phyloP scores from a whole-genome alignment of 495 filamentous ascomycete species.

The Chaetomium tenue region DNA sequence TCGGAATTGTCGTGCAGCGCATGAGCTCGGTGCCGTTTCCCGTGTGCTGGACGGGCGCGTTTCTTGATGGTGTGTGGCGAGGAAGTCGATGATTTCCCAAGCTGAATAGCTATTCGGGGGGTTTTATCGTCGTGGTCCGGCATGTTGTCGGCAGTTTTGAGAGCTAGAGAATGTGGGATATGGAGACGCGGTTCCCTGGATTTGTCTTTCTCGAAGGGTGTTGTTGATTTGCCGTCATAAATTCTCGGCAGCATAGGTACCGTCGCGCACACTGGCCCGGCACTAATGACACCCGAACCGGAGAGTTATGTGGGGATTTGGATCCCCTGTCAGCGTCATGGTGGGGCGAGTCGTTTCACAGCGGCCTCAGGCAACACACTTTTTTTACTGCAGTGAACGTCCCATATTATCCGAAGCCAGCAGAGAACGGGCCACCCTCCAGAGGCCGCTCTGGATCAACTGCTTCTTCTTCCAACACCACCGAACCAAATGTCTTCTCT shows the following conservation, averaged over 20 bases:
- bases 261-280: neutral
- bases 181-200: no score
- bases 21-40: constrained; percentile 42
- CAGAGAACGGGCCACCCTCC: constrained; percentile 3
- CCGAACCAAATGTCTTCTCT: neutral
- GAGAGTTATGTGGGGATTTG: neutral
- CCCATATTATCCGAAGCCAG: constrained; percentile 1
- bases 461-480: constrained; percentile 5
- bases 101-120: constrained; percentile 41
- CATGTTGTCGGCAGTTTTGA: constrained; percentile 17
- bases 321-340: neutral
- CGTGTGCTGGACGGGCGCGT: constrained; percentile 36
- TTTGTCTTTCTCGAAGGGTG: neutral
- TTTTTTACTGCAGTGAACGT: no score
- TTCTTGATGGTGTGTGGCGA: constrained; percentile 28
- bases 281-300: neutral
- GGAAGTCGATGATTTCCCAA: constrained; percentile 30
- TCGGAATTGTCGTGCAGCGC: constrained; percentile 36
- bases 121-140: constrained; percentile 24
- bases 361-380: constrained; percentile 14
- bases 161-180: no score
- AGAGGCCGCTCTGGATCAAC: constrained; percentile 10
- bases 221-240: neutral
- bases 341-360: constrained; percentile 1
- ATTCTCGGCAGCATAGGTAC: neutral